These are phyloP conservation scores for Aspergillus ostianus DNA, from an alignment of 495 filamentous ascomycete species.

Conservation along the genomic window DNA sequence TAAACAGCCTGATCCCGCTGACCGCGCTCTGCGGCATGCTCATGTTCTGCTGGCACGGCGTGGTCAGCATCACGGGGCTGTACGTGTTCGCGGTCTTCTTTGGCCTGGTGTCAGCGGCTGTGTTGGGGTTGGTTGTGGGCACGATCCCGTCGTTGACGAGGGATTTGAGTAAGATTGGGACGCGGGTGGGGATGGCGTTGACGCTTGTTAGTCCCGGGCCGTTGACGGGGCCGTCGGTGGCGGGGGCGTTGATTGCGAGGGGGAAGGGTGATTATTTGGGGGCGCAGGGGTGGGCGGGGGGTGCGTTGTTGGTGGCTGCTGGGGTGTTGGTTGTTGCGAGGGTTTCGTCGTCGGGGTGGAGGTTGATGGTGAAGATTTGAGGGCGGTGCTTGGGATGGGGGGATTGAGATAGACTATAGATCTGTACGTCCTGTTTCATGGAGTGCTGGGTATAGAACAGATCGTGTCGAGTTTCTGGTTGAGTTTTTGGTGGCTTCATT, in stretches of 20 bases:
- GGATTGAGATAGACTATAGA: too few species aligned
- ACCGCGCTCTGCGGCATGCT: slow-evolving; percentile 51
- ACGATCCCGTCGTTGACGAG: slow-evolving; percentile 61
- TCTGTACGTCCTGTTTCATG: too few species aligned
- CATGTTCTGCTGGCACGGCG: slow-evolving; percentile 63
- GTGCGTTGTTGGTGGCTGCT: slow-evolving; percentile 14
- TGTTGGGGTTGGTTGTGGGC: slow-evolving; percentile 66
- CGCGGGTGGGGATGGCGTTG: slow-evolving; percentile 79
- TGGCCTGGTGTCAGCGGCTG: slow-evolving; percentile 59
- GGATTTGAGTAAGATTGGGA: slow-evolving; percentile 66
- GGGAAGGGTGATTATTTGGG: slow-evolving; percentile 53
- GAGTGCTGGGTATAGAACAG: too few species aligned
- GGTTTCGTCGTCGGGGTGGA: background rate
- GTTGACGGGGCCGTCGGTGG: slow-evolving; percentile 73
- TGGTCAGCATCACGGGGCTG: slow-evolving; percentile 48
- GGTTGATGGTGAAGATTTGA: background rate
- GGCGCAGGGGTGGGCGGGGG: slow-evolving; percentile 56
- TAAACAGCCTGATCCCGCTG: slow-evolving; percentile 61
- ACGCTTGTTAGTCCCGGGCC: slow-evolving; percentile 70
- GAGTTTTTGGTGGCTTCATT: too few species aligned
- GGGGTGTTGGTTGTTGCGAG: background rate
- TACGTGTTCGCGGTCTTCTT: slow-evolving; percentile 63
- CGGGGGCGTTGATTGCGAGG: slow-evolving; percentile 56
- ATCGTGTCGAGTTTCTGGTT: too few species aligned
- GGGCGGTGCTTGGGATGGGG: too few species aligned